phyloP scores from a whole-genome alignment of 768 basidiomycete genomes.

The Tricholoma terreum region DNA sequence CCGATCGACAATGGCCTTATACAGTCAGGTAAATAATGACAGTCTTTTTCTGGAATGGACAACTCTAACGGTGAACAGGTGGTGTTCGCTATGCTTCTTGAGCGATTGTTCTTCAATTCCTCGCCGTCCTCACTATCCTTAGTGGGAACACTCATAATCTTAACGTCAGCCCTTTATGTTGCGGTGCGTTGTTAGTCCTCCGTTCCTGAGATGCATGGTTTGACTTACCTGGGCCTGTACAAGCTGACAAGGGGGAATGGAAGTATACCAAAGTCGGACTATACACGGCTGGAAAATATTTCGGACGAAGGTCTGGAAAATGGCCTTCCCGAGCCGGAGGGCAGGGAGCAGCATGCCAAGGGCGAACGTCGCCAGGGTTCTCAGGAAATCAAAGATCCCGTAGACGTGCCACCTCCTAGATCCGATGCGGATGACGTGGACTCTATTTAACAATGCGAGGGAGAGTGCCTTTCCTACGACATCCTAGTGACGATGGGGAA shows the following conservation, averaged over 20 bases:
- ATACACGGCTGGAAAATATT: not conserved
- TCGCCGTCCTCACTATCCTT: slow-evolving; percentile 57
- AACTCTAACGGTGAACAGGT: slow-evolving; percentile 35
- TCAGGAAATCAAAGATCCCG: not conserved
- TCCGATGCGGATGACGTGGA: too few species aligned
- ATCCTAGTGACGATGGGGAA: too few species aligned
- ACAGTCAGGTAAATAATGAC: slow-evolving; percentile 1
- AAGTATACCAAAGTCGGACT: not conserved
- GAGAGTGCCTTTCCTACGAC: too few species aligned
- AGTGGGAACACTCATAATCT: slow-evolving; percentile 62
- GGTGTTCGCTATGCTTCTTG: slow-evolving; percentile 64
- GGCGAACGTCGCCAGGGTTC: not conserved
- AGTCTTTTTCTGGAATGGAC: not conserved
- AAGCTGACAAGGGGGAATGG: not conserved
- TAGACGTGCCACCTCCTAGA: too few species aligned
- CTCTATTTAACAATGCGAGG: too few species aligned
- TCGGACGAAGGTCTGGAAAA: not conserved
- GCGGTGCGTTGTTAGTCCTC: slow-evolving; percentile 42
- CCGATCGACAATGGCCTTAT: slow-evolving; percentile 10
- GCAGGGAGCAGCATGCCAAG: not conserved
- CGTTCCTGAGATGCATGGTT: too few species aligned
- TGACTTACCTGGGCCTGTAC: not conserved
- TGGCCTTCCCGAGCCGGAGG: not conserved
- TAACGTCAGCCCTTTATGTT: slow-evolving; percentile 60
- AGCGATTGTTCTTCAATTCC: slow-evolving; percentile 62